phyloP scores from a whole-genome alignment of 2,329 filamentous ascomycete genomes.

The Xylariaceae sp. region DNA sequence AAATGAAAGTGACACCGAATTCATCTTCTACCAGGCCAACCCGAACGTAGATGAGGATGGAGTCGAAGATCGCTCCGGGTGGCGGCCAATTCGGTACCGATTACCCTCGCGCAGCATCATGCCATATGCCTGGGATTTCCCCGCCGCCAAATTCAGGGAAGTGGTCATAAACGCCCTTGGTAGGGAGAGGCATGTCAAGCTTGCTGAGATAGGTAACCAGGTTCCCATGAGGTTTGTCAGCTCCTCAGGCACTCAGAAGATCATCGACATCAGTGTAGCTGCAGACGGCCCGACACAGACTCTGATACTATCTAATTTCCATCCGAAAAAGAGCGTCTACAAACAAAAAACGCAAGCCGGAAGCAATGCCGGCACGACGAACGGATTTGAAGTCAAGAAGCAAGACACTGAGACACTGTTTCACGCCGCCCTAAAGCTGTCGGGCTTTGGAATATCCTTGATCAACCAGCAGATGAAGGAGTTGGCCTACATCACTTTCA shows the following conservation, averaged over 20 bases:
- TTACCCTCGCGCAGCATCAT: slow-evolving; percentile 93
- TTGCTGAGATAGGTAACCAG: slow-evolving; percentile 93
- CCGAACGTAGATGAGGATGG: slow-evolving; percentile 91
- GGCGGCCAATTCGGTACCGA: slow-evolving; percentile 88
- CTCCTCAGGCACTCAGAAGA: slow-evolving; percentile 66
- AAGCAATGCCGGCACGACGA: slow-evolving; percentile 47
- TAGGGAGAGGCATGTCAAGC: slow-evolving; percentile 84
- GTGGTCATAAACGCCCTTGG: slow-evolving; percentile 74
- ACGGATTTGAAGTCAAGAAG: slow-evolving; percentile 90
- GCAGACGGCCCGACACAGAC: slow-evolving; percentile 95
- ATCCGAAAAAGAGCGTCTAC: slow-evolving; percentile 87
- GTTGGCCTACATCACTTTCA: slow-evolving; percentile 85
- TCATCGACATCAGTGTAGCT: slow-evolving; percentile 93
- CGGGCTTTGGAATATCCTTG: slow-evolving; percentile 86
- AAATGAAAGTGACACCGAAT: slow-evolving; percentile 95
- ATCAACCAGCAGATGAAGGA: slow-evolving; percentile 91
- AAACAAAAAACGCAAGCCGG: slow-evolving; percentile 50
- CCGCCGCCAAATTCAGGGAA: slow-evolving; percentile 93
- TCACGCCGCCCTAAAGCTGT: slow-evolving; percentile 79
- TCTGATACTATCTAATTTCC: slow-evolving; percentile 89
- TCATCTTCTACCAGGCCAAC: slow-evolving; percentile 92
- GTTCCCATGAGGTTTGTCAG: slow-evolving; percentile 85
- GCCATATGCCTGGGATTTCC: slow-evolving; percentile 99
- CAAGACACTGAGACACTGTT: slow-evolving; percentile 84
- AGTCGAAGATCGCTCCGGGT: slow-evolving; percentile 73